phyloP scores from a whole-genome alignment of 345 rosid species.

The Clarkia xantiana region DNA sequence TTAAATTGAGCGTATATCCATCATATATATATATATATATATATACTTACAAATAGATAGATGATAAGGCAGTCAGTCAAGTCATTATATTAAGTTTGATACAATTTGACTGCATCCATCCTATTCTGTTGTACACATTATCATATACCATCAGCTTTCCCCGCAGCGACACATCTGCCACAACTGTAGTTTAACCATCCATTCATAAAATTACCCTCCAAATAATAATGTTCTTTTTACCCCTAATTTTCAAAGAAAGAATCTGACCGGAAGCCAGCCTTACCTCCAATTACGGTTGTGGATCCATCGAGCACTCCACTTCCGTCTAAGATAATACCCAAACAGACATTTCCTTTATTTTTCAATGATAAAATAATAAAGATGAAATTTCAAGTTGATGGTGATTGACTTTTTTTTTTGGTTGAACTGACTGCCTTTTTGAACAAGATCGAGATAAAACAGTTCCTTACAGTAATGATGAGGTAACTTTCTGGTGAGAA shows the following conservation, averaged over 20 bases:
- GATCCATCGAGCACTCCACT: slow-evolving; percentile 68
- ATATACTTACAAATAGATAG: no score
- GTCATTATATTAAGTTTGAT: no score
- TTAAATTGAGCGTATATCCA: no score
- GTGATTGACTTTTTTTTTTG: no score
- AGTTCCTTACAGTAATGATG: slow-evolving; percentile 48
- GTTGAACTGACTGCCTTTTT: no score
- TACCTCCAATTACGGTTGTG: slow-evolving; percentile 80
- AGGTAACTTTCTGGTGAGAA: slow-evolving; percentile 77
- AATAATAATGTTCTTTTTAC: no score
- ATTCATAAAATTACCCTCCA: no score
- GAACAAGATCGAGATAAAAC: neutral
- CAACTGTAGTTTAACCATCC: neutral
- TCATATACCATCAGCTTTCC: slow-evolving; percentile 66
- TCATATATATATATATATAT: no score
- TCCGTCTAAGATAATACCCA: slow-evolving; percentile 89
- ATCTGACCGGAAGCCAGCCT: no score
- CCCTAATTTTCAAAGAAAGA: neutral
- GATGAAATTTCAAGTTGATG: no score
- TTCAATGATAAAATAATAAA: no score
- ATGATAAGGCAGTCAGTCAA: no score
- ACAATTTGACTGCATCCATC: slow-evolving; percentile 62
- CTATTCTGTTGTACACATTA: slow-evolving; percentile 56
- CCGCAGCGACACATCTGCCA: slow-evolving; percentile 59
- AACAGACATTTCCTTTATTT: slow-evolving; percentile 70